phyloP scores from a whole-genome alignment of 768 basidiomycete species.

The Kwoniella dejecticola region DNA sequence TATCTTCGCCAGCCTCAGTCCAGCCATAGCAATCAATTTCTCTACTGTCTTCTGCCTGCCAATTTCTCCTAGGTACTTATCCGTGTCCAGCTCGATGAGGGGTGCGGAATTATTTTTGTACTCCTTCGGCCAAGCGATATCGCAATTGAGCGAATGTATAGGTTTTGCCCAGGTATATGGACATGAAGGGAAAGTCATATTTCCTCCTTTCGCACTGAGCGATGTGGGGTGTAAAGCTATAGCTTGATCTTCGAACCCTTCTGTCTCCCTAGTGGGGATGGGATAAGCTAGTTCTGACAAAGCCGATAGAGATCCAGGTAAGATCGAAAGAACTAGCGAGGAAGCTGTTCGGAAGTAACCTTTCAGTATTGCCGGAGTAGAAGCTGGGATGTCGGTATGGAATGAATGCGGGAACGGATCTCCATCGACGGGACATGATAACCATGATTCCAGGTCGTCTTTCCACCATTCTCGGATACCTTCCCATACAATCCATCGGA shows the following conservation, averaged over 20 bases:
- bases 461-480: constrained; percentile 73
- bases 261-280: constrained; percentile 28
- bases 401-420: constrained; percentile 52
- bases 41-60: constrained; percentile 71
- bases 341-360: constrained; percentile 24
- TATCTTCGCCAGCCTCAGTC: constrained; percentile 77
- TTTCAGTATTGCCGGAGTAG: constrained; percentile 25
- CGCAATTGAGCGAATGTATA: constrained; percentile 77
- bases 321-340: constrained; percentile 18
- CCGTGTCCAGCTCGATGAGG: constrained; percentile 76
- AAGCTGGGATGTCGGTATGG: constrained; percentile 25
- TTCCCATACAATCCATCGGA: constrained; percentile 84
- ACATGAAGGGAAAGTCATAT: constrained; percentile 60
- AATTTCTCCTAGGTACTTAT: constrained; percentile 73
- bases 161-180: constrained; percentile 77
- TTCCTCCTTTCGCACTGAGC: constrained; percentile 3
- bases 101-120: constrained; percentile 60
- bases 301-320: constrained; percentile 15
- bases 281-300: constrained; percentile 12
- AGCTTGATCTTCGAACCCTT: constrained; percentile 27
- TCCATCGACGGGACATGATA: constrained; percentile 63
- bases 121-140: constrained; percentile 73
- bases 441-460: constrained; percentile 66
- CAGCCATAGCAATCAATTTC: constrained; percentile 77
- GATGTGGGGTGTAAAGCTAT: constrained; percentile 14